Evolutionary conservation across 306 rosid genomes (phyloP).

Genomic region (Purshia tridentata): DNA sequence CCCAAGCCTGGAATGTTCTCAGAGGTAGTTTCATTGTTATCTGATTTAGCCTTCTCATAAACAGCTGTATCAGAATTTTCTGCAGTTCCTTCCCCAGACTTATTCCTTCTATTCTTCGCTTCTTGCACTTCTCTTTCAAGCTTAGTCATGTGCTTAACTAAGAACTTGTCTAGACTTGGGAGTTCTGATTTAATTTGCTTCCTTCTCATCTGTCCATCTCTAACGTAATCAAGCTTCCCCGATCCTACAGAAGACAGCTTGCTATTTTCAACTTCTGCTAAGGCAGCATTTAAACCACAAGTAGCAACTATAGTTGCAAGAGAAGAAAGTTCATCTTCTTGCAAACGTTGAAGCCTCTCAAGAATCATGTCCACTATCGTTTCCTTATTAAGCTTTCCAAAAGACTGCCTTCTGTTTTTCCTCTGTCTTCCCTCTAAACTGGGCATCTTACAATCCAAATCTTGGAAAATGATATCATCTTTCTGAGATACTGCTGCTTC

Average conservation of each 20-base stretch:
- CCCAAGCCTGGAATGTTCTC: constrained; percentile 50
- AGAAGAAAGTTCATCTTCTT: constrained; percentile 85
- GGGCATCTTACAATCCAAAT: constrained; percentile 41
- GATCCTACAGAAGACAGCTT: constrained; percentile 47
- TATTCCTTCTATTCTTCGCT: constrained; percentile 63
- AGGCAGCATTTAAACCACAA: constrained; percentile 83
- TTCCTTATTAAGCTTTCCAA: constrained; percentile 45
- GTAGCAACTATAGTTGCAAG: constrained; percentile 94
- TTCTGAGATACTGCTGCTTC: constrained; percentile 38
- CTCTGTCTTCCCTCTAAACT: constrained; percentile 38
- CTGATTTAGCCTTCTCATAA: constrained; percentile 19
- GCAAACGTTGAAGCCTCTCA: constrained; percentile 79
- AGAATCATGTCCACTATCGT: constrained; percentile 69
- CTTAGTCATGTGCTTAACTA: constrained; percentile 79
- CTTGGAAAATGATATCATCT: constrained; percentile 34
- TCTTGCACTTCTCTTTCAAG: constrained; percentile 86
- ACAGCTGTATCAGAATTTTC: constrained; percentile 33
- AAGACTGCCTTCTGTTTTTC: constrained; percentile 58
- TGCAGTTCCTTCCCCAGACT: constrained; percentile 26
- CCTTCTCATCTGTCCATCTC: constrained; percentile 44
- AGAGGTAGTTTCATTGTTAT: constrained; percentile 12
- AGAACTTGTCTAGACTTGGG: constrained; percentile 84
- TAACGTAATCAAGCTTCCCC: constrained; percentile 33
- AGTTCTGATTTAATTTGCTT: constrained; percentile 55
- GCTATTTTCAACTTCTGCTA: constrained; percentile 62